A percentile compares a stretch with the other conserved stretches of the same genome.
Conservation (phyloP, 2,329 filamentous ascomycete genomes). For the Ascochyta lentis region DNA sequence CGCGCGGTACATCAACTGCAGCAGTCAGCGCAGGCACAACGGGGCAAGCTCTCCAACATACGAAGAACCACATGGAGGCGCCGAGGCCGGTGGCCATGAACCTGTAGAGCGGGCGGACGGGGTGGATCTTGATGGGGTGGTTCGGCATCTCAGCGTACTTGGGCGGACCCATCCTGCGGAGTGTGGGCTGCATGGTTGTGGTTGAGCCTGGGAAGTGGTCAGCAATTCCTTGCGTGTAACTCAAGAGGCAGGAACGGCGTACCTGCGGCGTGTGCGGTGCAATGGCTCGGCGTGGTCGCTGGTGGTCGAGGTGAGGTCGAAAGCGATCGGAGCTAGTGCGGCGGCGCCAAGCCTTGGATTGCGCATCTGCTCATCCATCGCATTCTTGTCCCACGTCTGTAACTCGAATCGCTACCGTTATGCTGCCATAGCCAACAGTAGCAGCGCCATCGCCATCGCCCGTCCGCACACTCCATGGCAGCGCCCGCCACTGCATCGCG, state of each 20-base stretch:
- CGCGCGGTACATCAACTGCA: constrained; percentile 89
- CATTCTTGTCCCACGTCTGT: constrained; percentile 27
- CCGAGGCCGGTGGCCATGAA: constrained; percentile 85
- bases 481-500: constrained; percentile 22
- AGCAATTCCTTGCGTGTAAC: background rate
- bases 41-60: constrained; percentile 58
- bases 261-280: constrained; percentile 36
- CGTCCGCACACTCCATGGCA: constrained; percentile 28
- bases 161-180: constrained; percentile 46
- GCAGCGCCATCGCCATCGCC: constrained; percentile 5
- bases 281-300: constrained; percentile 40
- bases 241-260: constrained; percentile 3
- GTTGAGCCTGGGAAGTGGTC: constrained; percentile 27
- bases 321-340: constrained; percentile 27
- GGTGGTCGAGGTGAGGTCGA: constrained; percentile 34
- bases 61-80: constrained; percentile 99
- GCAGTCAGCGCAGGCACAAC: constrained; percentile 26
- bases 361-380: constrained; percentile 25
- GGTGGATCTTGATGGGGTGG: constrained; percentile 66
- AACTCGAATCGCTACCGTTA: constrained; percentile 11
- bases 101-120: constrained; percentile 75
- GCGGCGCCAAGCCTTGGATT: constrained; percentile 23
- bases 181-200: constrained; percentile 37
- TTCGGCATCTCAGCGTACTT: constrained; percentile 49
- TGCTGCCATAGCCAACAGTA: constrained; percentile 25